phyloP scores from a whole-genome alignment of 164 flowering plant genomes.

The grape (Vitis vinifera) region DNA sequence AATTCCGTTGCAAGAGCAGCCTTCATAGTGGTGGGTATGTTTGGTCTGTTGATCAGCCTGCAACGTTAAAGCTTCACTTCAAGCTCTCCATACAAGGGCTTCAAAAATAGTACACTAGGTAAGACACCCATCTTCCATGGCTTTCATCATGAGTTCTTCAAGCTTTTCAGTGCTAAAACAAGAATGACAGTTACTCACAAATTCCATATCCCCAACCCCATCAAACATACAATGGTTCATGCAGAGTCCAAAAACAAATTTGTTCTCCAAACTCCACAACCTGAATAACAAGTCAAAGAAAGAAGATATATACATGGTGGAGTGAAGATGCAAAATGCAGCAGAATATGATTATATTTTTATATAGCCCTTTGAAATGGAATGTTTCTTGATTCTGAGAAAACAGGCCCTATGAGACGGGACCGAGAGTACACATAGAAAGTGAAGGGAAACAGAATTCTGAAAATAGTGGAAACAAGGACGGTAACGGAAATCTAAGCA shows the following conservation, averaged over 20 bases:
- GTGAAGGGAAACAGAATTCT: too few relatives aligned
- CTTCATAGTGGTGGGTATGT: constrained; percentile 44
- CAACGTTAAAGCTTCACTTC: constrained; percentile 32
- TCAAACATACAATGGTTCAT: constrained; percentile 41
- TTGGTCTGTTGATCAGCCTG: constrained; percentile 38
- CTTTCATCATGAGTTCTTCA: constrained; percentile 24
- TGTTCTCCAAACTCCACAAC: constrained; percentile 14
- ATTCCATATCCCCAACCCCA: constrained; percentile 33
- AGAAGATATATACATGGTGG: not conserved
- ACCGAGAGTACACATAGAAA: too few relatives aligned
- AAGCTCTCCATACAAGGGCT: constrained; percentile 44
- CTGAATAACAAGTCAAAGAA: constrained; percentile 11
- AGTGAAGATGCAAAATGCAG: not conserved
- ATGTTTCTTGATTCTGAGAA: too few relatives aligned
- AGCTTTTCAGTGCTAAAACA: constrained; percentile 33
- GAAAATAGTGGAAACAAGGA: too few relatives aligned
- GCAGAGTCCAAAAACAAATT: constrained; percentile 32
- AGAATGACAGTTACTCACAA: constrained; percentile 23
- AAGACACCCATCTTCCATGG: constrained; percentile 5
- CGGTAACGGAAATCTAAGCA: too few relatives aligned
- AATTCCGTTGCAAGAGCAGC: constrained; percentile 55
- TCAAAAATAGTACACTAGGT: constrained; percentile 31
- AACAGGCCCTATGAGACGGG: too few relatives aligned
- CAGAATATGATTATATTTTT: too few relatives aligned
- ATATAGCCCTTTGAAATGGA: too few relatives aligned